Conservation (phyloP, 164 flowering plant species). For the Hamamelis virginiana region DNA sequence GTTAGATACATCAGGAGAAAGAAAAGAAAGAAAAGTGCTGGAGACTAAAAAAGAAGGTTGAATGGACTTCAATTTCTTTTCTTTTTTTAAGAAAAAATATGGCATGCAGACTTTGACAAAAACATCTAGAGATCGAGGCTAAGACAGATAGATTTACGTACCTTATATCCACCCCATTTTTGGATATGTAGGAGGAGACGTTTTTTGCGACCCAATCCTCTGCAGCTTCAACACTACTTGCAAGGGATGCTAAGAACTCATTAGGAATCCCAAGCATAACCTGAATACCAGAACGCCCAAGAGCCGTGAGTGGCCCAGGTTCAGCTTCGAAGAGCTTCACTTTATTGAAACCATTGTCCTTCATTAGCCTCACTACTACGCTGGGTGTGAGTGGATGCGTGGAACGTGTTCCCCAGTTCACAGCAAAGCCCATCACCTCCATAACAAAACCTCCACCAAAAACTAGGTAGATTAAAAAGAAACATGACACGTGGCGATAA, state of each 20-base stretch:
- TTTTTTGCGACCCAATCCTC: constrained; percentile 65
- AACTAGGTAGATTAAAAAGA: constrained; percentile 22
- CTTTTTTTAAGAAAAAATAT: no score
- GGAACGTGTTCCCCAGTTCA: constrained; percentile 70
- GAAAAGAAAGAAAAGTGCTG: no score
- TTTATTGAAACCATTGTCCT: constrained; percentile 76
- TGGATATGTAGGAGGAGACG: constrained; percentile 61
- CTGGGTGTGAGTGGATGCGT: constrained; percentile 64
- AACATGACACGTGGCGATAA: constrained; percentile 2
- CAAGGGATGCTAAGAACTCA: constrained; percentile 56
- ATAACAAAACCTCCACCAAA: constrained; percentile 6
- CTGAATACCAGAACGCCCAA: constrained; percentile 68
- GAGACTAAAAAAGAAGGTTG: no score
- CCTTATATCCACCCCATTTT: constrained; percentile 69
- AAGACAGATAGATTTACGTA: constrained; percentile 9
- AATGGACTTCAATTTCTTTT: no score
- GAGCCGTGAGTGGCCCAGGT: constrained; percentile 51
- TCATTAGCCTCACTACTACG: constrained; percentile 61
- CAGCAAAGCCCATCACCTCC: constrained; percentile 38
- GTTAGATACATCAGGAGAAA: no score
- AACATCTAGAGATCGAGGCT: no score
- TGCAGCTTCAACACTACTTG: constrained; percentile 51
- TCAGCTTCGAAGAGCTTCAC: constrained; percentile 92
- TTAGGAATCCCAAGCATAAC: constrained; percentile 95
- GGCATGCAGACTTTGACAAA: no score